Base-by-base conservation (phyloP, 768 basidiomycete genomes). In the Mycena kentingensis region DNA sequence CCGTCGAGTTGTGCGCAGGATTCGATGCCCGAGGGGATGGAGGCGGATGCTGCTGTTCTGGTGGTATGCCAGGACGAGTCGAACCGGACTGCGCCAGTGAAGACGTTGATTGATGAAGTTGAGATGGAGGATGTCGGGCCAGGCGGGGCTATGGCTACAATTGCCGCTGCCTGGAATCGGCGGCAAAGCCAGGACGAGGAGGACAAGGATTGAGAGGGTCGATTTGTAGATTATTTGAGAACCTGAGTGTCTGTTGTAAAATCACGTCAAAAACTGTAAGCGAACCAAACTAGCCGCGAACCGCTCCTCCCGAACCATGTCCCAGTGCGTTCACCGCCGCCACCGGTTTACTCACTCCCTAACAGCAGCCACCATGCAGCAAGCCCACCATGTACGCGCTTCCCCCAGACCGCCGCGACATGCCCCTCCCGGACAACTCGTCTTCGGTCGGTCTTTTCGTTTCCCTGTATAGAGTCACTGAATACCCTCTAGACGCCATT, bases 301-400 rank as follows among this genome's bases (percentile, higher is more conserved):
- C n/a, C n/a, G n/a, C n/a, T n/a, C n/a, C n/a, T n/a, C n/a, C n/a
- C n/a, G n/a, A n/a, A n/a, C n/a, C n/a, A n/a, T n/a, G n/a, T n/a
- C n/a, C n/a, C n/a, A 25, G 55, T 59, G 60, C 55, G 51, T 57
- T 45, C 25, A 31, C 46, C 42, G 16, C 42, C 46, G 29, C 25
- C 53, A 47, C 53, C 46, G 45, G 49, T 13, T 26, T 16, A 13
- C 31, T 36, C 22, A 15, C 36, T 7, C 24, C 21, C 22, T 47
- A 25, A 38, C 54, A n/a, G n/a, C 51, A 57, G 59, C 58, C 52
- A 67, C 64, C 62, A 54, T 67, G 32, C 65, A 84, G 82, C 70
- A 83, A 84, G 66, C 69, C 76, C 55, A 71, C 69, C 58, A 84
- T 85, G 80, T 85, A 84, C 74, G 75, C 73, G 55, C 83, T 83